Base-by-base conservation (phyloP, 495 filamentous ascomycete genomes). In the Talaromyces adpressus region DNA sequence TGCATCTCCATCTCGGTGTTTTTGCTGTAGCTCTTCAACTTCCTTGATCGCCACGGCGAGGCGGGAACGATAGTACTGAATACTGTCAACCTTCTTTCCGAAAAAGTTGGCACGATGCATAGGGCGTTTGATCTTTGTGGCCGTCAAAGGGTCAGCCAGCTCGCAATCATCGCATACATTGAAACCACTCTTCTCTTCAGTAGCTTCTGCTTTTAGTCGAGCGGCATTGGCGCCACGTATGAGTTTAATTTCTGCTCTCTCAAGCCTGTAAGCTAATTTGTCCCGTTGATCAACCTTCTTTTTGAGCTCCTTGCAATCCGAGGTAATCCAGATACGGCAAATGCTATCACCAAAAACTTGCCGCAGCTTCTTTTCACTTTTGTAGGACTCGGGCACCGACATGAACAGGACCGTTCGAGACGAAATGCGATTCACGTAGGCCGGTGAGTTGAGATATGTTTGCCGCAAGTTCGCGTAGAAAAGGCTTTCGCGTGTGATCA, bases 1-100 rank as follows among this genome's bases (percentile, higher is more conserved):
- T 14, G 73, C 76, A 8, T 83, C 75, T 1, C 78, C 78, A n/a
- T 75, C 67, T 12, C 76, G 76, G 61, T 77, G 79, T 65, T 75
- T 79, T 60, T 68, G 77, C 71, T 96, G 92, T 41, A 88, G 79
- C 9, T 75, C 71, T 8, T 88, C 81, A 32, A 89, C 85, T 59
- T 87, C 82, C 27, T 91, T 88, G 62, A 90, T 87, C 32, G 92
- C 76, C 57, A 82, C 83, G 56, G 82, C 82, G 4, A 96, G 84
- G 68, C 91, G 81, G 3, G 78, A 70, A 45, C 92, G 90, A 72
- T 85, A 89, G 86, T 91, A 96, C 67, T 90, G 83, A 73, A 97
- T 96, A 0, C 91, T 91, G 74, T 97, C 92, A 32, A 96, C 91
- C 66, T 89, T 87, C 64, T 82, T 79, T 59, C 82, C 85, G 29